Percentiles rank a stretch among this genome's conserved stretches.
Conservation (phyloP, 2,329 filamentous ascomycete species). For the Albophoma yamanashiensis region DNA sequence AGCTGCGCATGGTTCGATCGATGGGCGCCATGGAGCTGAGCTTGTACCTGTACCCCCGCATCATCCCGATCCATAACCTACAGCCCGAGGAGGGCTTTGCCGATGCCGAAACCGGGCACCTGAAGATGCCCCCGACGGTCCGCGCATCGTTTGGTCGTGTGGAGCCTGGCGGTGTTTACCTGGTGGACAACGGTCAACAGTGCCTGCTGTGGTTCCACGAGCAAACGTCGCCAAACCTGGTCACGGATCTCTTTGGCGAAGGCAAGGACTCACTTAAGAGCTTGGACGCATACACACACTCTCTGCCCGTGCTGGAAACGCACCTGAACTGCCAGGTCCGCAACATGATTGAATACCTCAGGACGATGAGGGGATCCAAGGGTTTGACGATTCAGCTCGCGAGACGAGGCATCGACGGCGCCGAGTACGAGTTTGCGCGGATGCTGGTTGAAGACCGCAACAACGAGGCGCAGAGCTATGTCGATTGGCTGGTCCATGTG, state of each 20-base stretch:
- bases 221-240: slow-evolving; percentile 83
- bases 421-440: slow-evolving; percentile 92
- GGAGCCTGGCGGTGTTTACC: slow-evolving; percentile 86
- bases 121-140: slow-evolving; percentile 70
- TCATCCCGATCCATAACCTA: slow-evolving; percentile 86
- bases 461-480: slow-evolving; percentile 95
- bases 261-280: slow-evolving; percentile 57
- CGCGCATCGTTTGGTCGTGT: slow-evolving; percentile 80
- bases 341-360: slow-evolving; percentile 83
- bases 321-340: slow-evolving; percentile 91
- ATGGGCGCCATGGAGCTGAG: slow-evolving; percentile 82
- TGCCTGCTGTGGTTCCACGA: slow-evolving; percentile 87
- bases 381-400: slow-evolving; percentile 83
- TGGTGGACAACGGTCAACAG: slow-evolving; percentile 91
- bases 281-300: slow-evolving; percentile 72
- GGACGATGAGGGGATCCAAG: slow-evolving; percentile 72
- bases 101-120: slow-evolving; percentile 73
- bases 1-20: slow-evolving; percentile 79
- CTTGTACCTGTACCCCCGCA: slow-evolving; percentile 88
- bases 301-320: slow-evolving; percentile 76
- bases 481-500: slow-evolving; percentile 95
- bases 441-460: slow-evolving; percentile 90
- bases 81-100: slow-evolving; percentile 82
- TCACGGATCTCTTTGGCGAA: slow-evolving; percentile 82
- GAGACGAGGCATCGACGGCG: slow-evolving; percentile 83